Evolutionary conservation across 2,329 filamentous ascomycete genomes (phyloP), one percentile per base, ranked within the genome.

Genomic region (Trichoderma sp.): DNA sequence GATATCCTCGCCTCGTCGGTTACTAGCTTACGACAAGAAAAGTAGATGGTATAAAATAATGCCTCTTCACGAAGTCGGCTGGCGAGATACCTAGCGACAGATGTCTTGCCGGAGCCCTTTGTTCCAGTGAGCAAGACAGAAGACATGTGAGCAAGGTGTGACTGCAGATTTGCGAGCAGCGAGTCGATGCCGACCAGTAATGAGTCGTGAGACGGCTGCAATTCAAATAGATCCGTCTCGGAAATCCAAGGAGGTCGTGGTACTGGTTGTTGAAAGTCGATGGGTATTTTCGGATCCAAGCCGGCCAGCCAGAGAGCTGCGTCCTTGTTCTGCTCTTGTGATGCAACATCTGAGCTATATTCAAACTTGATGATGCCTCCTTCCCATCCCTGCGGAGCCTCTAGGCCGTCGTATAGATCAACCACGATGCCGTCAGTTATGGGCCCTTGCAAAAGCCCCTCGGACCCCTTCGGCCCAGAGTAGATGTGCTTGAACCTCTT

Each of bases 1-100:
- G 95, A 93, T 16, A 98, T 91, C 75, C 96, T 90, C 53, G 93
- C 97, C 83, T 99, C 97, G 76, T 98, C 95, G 1, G 93, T 98
- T 33, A 98, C 93, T 4, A 98, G 88, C 77, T 94, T 95, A 33
- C 94, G 91, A 80, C 96, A 98, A 0, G 95, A 90, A 78, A 97
- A 95, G 84, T 97, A 98, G 5, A 93, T 91, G 1, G 93, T 93
- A 81, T 97, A 93, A 81, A 94, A 98, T 0, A 98, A 86, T 71
- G 91, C 89, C 63, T 95, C 91, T 71, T 89, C 89, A 29, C 93
- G 91, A 72, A 99, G 86, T 56, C 89, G 89, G 81, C 94, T 91
- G 1, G 93, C 94, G 33, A 98, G 85, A 31, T 94, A 87, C 77
- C 94, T 93, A 4, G 94, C 91, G 33, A 98, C 89, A 0, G 92